Evolutionary conservation across 139 green algal species (phyloP).

Genomic region (Nannochloris sp.): DNA sequence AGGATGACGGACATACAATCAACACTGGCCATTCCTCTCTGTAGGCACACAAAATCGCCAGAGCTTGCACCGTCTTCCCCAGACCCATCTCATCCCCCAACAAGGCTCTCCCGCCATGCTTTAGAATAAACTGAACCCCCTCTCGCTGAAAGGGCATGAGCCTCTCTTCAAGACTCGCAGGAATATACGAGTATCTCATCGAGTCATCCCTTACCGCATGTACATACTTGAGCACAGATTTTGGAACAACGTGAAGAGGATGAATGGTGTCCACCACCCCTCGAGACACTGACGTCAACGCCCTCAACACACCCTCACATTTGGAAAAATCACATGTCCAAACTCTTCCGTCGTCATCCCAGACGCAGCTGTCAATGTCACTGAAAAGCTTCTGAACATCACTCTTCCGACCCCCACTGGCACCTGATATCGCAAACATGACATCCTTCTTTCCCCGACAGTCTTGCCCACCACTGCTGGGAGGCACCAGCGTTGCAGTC

Average conservation of each 20-base stretch:
- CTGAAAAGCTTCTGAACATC: no score
- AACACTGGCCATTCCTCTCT: slow-evolving; percentile 69
- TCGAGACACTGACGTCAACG: no score
- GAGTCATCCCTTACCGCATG: slow-evolving; percentile 27
- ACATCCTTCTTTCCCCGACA: no score
- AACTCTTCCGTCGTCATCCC: no score
- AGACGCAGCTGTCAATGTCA: no score
- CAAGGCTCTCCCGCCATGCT: slow-evolving; percentile 54
- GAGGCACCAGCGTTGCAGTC: no score
- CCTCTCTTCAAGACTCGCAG: slow-evolving; percentile 24
- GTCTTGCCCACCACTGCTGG: no score
- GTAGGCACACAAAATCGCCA: slow-evolving; percentile 56
- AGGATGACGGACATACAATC: slow-evolving; percentile 64
- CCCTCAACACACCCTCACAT: no score
- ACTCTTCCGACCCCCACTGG: no score
- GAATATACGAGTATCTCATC: slow-evolving; percentile 31
- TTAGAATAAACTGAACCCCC: slow-evolving; percentile 66
- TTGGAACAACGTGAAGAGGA: not conserved
- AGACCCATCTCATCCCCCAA: slow-evolving; percentile 53
- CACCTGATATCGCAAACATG: no score
- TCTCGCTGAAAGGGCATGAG: slow-evolving; percentile 57
- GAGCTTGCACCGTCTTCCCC: slow-evolving; percentile 71
- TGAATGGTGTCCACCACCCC: no score
- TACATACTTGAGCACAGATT: not conserved
- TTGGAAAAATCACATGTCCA: no score